These are phyloP conservation scores for Alternaria ethzedia DNA, from an alignment of 2,329 filamentous ascomycete species.

Conservation along the genomic window DNA sequence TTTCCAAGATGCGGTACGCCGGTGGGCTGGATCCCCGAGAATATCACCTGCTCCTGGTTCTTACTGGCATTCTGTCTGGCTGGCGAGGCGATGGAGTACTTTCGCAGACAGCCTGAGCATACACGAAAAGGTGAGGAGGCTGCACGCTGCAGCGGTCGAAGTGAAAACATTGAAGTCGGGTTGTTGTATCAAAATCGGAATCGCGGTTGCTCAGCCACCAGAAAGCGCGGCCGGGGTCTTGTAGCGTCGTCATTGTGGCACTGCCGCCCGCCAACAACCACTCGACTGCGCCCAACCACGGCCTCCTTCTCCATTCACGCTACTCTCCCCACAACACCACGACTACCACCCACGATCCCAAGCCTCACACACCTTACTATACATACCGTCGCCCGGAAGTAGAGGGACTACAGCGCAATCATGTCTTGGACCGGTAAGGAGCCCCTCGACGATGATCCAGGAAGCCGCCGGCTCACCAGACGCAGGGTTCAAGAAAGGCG, in stretches of 20 bases:
- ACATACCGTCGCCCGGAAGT: background rate
- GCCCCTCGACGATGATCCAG: conserved; percentile 12
- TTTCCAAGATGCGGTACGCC: conserved; percentile 94
- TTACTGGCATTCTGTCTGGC: background rate
- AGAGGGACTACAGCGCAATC: conserved; percentile 23
- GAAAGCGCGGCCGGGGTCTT: conserved; percentile 16
- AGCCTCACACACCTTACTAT: background rate
- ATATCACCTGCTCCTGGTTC: conserved; percentile 59
- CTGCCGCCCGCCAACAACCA: conserved; percentile 23
- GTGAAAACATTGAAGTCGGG: conserved; percentile 30
- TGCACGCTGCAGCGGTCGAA: conserved; percentile 26
- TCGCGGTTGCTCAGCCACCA: conserved; percentile 19
- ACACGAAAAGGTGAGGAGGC: conserved; percentile 9
- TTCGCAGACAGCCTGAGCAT: conserved; percentile 15
- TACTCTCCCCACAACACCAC: conserved; percentile 3
- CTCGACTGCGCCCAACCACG: conserved; percentile 15
- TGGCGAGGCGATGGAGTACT: conserved; percentile 6
- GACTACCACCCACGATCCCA: background rate
- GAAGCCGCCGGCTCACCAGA: conserved; percentile 26
- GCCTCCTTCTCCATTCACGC: conserved; percentile 11
- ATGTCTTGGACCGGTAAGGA: conserved; percentile 65
- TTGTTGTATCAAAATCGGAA: conserved; percentile 1
- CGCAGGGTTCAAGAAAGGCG: conserved; percentile 89
- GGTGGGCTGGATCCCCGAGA: conserved; percentile 97
- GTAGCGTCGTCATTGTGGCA: conserved; percentile 40